Base-by-base conservation (phyloP, 306 rosid species). In the Quercus ilex region DNA sequence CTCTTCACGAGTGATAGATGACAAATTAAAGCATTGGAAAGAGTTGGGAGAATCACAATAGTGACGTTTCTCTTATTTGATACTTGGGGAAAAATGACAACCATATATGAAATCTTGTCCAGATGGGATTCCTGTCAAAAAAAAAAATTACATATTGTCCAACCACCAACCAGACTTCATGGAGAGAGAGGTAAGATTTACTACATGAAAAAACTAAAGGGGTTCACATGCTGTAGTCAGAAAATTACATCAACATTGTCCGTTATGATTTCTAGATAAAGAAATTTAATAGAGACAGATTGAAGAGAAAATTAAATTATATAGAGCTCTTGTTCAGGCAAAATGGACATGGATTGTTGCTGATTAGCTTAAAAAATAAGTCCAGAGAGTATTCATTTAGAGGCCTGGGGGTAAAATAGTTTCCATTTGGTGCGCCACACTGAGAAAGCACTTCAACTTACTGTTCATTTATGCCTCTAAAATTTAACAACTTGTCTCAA, bases 31-130 rank as follows among this genome's bases (percentile, higher is more conserved):
- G 72, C 60, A 75, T 56, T 5, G 5, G 80, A 77, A 81, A 81
- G 33, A 78, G 64, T 63, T 26, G 90, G 59, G 76, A 33, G 83
- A 82, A 78, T 85, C 82, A 74, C 83, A 80, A 1, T 67, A 67
- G 70, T 74, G 85, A 63, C 76, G 74, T 74, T 68, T 74, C 25
- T 68, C 72, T 77, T 63, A 70, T 79, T 76, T 69, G 68, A 76
- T 77, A 84, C 74, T 72, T 19, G 57, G 9, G n/a, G 83, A 67
- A 82, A 81, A 77, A 55, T 80, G 81, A 87, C 75, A 82, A 82
- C 73, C 41, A 68, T 38, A 68, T 38, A 76, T 71, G 80, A 35
- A 8, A 35, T 71, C 53, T 19, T 38, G 19, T 38, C 28, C 56
- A 19, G 19, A 31, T 41, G 56, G 28, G 17, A 60, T 25, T 8